These are phyloP conservation scores for Castanopsis chinensis DNA, from an alignment of 306 rosid genomes.

Conservation along the genomic window DNA sequence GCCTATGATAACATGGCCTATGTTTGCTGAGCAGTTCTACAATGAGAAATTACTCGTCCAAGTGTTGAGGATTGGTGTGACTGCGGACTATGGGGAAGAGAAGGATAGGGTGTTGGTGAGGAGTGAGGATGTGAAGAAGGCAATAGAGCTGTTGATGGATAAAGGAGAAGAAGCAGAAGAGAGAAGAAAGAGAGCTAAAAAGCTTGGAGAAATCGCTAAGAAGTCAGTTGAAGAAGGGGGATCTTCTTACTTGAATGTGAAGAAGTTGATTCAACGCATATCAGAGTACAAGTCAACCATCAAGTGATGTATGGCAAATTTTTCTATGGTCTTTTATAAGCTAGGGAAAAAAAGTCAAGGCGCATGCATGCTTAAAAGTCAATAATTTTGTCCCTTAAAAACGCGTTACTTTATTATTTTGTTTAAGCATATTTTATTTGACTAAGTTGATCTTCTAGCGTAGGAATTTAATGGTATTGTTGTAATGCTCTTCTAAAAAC, in stretches of 20 bases:
- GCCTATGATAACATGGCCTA: slow-evolving; percentile 63
- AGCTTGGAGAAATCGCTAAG: background rate
- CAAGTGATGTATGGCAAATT: too few species aligned
- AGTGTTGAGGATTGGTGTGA: slow-evolving; percentile 16
- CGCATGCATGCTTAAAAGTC: too few species aligned
- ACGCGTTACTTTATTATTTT: too few species aligned
- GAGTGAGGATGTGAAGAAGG: background rate
- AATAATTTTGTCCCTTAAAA: too few species aligned
- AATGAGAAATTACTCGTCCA: slow-evolving; percentile 44
- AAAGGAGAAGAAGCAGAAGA: slow-evolving; percentile 1
- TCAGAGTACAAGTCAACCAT: background rate
- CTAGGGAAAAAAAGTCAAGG: too few species aligned
- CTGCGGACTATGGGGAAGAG: slow-evolving; percentile 4
- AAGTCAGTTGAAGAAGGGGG: background rate
- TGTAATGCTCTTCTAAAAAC: too few species aligned
- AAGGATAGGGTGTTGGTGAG: slow-evolving; percentile 10
- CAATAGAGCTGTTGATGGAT: background rate
- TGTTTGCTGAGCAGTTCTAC: slow-evolving; percentile 55
- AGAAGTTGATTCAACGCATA: background rate
- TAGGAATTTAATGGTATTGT: too few species aligned
- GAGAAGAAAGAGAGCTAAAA: background rate
- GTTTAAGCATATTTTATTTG: too few species aligned
- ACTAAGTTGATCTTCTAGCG: too few species aligned
- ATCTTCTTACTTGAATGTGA: background rate
- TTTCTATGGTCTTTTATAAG: too few species aligned